Percentiles rank a stretch among this genome's conserved stretches.
Conservation (phyloP, 179 eudicot genomes). For the Drosera spatulata region DNA sequence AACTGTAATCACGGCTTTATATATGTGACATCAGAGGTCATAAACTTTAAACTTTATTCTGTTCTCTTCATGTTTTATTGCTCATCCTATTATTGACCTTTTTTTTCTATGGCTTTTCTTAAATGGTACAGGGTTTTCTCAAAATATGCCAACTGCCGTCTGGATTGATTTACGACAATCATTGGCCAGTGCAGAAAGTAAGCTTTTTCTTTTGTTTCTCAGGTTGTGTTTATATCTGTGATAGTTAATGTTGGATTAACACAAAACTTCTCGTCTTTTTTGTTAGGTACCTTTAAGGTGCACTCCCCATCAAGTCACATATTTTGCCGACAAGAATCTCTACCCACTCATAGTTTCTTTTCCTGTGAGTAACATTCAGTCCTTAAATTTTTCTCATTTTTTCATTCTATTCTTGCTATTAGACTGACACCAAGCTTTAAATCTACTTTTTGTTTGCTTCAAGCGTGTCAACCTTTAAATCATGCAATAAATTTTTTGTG, state of each 20-base stretch:
- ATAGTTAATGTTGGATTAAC: neutral
- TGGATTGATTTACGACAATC: conserved; percentile 65
- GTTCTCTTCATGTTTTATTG: neutral
- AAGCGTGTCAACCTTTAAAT: no score
- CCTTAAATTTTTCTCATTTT: neutral
- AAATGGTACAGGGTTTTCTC: conserved; percentile 56
- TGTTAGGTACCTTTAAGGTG: conserved; percentile 80
- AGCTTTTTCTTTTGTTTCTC: conserved; percentile 7
- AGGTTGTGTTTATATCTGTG: conserved; percentile 1
- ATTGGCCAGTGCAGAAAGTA: conserved; percentile 98
- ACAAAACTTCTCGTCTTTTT: conserved; percentile 8
- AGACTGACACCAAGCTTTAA: no score
- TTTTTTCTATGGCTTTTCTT: conserved; percentile 1
- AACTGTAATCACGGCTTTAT: conserved; percentile 97
- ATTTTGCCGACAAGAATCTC: conserved; percentile 90
- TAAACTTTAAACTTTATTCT: conserved; percentile 3
- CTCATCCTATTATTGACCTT: neutral
- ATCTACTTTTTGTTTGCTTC: no score
- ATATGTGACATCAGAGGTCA: conserved; percentile 80
- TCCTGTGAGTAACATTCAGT: conserved; percentile 55
- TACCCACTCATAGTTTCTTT: conserved; percentile 85
- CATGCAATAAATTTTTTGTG: no score
- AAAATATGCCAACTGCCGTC: conserved; percentile 89
- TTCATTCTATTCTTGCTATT: neutral
- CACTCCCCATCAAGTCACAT: conserved; percentile 98